Conservation (phyloP, 345 rosid species). For the Erodium maritimum region DNA sequence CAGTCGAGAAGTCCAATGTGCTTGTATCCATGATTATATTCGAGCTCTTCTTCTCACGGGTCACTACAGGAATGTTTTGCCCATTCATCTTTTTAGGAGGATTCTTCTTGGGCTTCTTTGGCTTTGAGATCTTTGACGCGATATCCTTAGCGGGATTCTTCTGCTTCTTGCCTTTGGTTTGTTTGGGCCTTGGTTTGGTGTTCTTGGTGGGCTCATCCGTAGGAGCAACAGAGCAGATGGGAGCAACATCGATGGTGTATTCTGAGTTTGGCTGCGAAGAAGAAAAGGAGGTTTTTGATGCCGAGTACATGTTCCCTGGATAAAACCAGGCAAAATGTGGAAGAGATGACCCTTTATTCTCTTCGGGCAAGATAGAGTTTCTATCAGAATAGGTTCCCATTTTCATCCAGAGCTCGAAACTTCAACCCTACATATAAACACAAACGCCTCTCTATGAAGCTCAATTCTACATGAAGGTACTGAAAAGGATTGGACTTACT, state of each 20-base stretch:
- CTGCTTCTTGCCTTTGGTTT: slow-evolving; percentile 21
- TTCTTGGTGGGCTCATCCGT: slow-evolving; percentile 14
- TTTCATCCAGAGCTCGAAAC: slow-evolving; percentile 13
- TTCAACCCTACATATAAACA: slow-evolving; percentile 4
- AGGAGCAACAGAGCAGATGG: slow-evolving; percentile 20
- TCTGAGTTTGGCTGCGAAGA: slow-evolving; percentile 16
- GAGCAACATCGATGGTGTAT: slow-evolving; percentile 21
- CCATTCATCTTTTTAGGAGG: slow-evolving; percentile 22
- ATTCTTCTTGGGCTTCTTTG: slow-evolving; percentile 31
- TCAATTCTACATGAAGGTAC: background rate
- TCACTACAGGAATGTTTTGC: slow-evolving; percentile 25
- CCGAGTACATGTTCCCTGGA: slow-evolving; percentile 22
- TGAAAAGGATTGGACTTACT: too few relatives aligned
- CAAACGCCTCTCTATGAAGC: background rate
- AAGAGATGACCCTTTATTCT: slow-evolving; percentile 16
- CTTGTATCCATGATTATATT: slow-evolving; percentile 23
- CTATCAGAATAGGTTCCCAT: slow-evolving; percentile 36
- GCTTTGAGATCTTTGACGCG: slow-evolving; percentile 21
- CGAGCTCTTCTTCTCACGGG: slow-evolving; percentile 38
- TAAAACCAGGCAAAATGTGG: slow-evolving; percentile 32
- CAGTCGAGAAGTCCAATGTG: slow-evolving; percentile 34
- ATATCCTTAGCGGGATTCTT: slow-evolving; percentile 16
- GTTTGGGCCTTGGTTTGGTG: slow-evolving; percentile 11
- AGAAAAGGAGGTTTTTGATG: slow-evolving; percentile 18
- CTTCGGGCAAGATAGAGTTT: slow-evolving; percentile 26